Conservation (phyloP, 768 basidiomycete genomes). For the Psilocybe azurescens region DNA sequence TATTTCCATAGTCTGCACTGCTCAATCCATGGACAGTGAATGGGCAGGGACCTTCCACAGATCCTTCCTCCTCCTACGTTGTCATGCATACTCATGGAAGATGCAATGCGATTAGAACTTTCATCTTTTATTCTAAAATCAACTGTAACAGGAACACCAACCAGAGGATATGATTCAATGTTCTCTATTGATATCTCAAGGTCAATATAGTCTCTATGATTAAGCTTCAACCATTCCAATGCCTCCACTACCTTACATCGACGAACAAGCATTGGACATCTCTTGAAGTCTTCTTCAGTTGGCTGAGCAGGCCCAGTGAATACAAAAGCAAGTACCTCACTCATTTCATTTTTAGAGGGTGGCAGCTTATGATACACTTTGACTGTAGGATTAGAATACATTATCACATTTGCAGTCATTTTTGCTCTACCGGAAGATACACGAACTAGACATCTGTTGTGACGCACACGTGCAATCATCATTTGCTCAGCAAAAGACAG, state of each 20-base stretch:
- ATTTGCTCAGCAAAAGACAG: constrained; percentile 36
- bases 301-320: constrained; percentile 15
- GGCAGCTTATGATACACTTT: constrained; percentile 39
- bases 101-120: not conserved
- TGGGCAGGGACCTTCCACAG: constrained; percentile 2
- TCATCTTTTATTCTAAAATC: not conserved
- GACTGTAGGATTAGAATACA: constrained; percentile 33
- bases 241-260: not conserved
- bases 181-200: constrained; percentile 7
- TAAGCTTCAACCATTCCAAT: constrained; percentile 7
- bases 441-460: constrained; percentile 35
- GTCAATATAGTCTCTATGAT: constrained; percentile 10
- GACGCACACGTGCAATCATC: constrained; percentile 22
- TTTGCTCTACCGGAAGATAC: constrained; percentile 35
- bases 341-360: constrained; percentile 34
- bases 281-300: constrained; percentile 15
- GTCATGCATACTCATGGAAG: constrained; percentile 1
- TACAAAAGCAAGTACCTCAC: constrained; percentile 22
- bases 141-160: constrained; percentile 5
- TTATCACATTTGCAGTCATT: constrained; percentile 39
- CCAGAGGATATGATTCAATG: not conserved
- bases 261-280: constrained; percentile 29
- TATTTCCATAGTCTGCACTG: constrained; percentile 14
- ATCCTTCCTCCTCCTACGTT: constrained; percentile 8
- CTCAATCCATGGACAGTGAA: constrained; percentile 13